phyloP scores from a whole-genome alignment of 345 rosid genomes.

The Eucalyptus cloeziana region DNA sequence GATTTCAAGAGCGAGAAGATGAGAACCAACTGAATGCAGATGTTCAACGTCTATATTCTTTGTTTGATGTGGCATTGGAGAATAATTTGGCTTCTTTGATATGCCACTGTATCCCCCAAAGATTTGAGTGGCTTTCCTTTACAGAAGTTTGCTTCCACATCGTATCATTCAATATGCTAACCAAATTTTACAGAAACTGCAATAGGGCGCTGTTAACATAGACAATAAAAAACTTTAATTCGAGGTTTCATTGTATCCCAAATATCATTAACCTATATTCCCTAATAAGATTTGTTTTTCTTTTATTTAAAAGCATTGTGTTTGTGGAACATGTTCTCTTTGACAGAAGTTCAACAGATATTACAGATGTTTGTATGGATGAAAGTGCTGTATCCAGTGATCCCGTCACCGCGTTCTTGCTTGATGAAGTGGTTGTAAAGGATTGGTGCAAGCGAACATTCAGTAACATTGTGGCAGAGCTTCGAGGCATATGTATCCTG shows the following conservation, averaged over 20 bases:
- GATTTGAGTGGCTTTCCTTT: neutral
- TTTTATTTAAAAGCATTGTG: neutral
- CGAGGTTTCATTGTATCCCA: neutral
- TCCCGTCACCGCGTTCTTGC: conserved; percentile 85
- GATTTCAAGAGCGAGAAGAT: conserved; percentile 46
- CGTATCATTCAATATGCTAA: neutral
- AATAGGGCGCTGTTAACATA: neutral
- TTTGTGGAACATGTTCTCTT: conserved; percentile 13
- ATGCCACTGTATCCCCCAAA: conserved; percentile 80
- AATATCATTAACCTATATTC: neutral
- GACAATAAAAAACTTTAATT: neutral
- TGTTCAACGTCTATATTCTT: conserved; percentile 76
- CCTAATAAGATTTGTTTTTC: neutral
- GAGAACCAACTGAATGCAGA: conserved; percentile 47
- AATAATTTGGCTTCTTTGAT: conserved; percentile 77
- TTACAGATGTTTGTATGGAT: conserved; percentile 94
- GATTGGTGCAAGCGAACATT: conserved; percentile 94
- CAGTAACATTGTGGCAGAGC: conserved; percentile 39
- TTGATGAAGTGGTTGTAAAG: conserved; percentile 98
- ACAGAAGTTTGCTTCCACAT: neutral
- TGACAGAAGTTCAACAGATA: conserved; percentile 58
- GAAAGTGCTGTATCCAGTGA: conserved; percentile 98
- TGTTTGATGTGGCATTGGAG: conserved; percentile 85
- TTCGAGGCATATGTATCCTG: conserved; percentile 85
- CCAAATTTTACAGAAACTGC: neutral